Conservation (phyloP, 192 early-diverging fungal genomes). For the Funneliformis mosseae region DNA sequence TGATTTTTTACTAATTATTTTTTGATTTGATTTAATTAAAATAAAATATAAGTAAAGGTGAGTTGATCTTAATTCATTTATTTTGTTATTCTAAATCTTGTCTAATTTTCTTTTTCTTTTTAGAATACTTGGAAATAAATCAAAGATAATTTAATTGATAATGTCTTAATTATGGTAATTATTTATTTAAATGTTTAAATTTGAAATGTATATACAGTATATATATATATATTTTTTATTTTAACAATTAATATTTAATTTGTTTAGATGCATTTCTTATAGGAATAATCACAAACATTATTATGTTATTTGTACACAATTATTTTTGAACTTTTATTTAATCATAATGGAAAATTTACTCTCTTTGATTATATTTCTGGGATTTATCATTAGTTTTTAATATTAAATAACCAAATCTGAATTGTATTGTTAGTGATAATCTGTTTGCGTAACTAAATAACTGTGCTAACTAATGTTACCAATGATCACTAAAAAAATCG, state of each 20-base stretch:
- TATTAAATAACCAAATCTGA: no score
- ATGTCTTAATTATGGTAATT: conserved; percentile 81
- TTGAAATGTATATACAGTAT: conserved; percentile 38
- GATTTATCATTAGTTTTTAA: conserved; percentile 77
- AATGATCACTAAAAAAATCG: no score
- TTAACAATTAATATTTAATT: conserved; percentile 17
- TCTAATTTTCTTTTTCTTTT: background rate
- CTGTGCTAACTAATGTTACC: no score
- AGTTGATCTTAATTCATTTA: background rate
- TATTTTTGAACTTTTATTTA: no score
- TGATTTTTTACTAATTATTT: conserved; percentile 2
- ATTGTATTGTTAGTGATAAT: no score
- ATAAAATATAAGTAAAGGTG: conserved; percentile 35
- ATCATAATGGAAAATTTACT: conserved; percentile 31
- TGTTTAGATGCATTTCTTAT: conserved; percentile 37
- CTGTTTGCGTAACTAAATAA: no score
- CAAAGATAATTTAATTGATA: conserved; percentile 80
- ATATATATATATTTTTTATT: conserved; percentile 35
- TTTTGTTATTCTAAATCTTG: background rate
- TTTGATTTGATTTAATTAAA: conserved; percentile 46
- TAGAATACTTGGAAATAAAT: conserved; percentile 84
- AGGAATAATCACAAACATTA: conserved; percentile 40
- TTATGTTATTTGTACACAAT: conserved; percentile 42
- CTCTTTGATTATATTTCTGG: conserved; percentile 57
- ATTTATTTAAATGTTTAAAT: conserved; percentile 39